Conservation (phyloP, 2,329 filamentous ascomycete species). For the Colletotrichum tropicale region DNA sequence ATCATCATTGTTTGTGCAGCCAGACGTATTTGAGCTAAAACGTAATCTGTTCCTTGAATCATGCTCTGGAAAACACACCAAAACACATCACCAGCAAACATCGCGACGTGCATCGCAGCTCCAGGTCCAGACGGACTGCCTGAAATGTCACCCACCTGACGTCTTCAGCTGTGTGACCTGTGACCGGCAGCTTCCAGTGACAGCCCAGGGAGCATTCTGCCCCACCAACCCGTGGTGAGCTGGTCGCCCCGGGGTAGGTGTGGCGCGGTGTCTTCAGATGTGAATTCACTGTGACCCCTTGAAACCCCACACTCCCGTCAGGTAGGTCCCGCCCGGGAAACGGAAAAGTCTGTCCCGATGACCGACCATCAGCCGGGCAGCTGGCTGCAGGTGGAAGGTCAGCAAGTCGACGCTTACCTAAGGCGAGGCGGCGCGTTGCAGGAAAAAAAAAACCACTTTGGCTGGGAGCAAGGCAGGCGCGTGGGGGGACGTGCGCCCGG, state of each 20-base stretch:
- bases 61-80: not conserved
- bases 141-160: conserved; percentile 8
- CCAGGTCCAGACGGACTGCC: not conserved
- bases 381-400: not conserved
- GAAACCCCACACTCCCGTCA: not conserved
- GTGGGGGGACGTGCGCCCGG: not conserved
- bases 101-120: not conserved
- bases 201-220: not conserved
- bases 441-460: not conserved
- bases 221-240: not conserved
- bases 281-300: not conserved
- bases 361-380: not conserved
- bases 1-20: not conserved
- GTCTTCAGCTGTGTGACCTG: not conserved
- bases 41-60: not conserved
- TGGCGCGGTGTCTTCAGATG: not conserved
- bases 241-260: not conserved
- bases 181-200: not conserved
- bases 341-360: not conserved
- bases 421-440: not conserved
- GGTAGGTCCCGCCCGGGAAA: not conserved
- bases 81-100: not conserved
- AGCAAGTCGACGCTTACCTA: not conserved
- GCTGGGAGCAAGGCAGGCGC: not conserved
- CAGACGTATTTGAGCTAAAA: not conserved